Evolutionary conservation across 371 early-diverging fungal species (phyloP), one percentile per base, ranked within the genome.

Genomic region (Mortierella sp.): DNA sequence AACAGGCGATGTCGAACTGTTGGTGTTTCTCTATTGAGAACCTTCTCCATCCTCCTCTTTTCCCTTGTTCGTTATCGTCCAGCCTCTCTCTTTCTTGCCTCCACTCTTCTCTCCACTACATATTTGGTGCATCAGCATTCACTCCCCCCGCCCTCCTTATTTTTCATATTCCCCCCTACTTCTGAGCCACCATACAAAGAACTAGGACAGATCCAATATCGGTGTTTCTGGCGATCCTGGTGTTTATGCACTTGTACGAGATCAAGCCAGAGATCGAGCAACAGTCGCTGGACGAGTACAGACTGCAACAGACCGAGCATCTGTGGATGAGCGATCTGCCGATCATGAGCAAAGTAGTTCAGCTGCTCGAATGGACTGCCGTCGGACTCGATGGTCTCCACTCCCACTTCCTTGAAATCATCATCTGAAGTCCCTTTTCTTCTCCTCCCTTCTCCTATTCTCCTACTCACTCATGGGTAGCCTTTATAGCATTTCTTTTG

Each of bases 311-410:
- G 34, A n/a, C 52, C 13, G 50, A 40, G 4, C 37, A n/a, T 1
- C 39, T 45, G 22, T 50, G 47, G 68, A 50, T 68, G 44, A 16
- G 52, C 7, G 48, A 65, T 0, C 34, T 71, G 26, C 71, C 71
- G 31, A 71, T 71, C 50, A 14, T 64, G 41, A 64, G 64, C 71
- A 64, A 45, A 26, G 14, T 34, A 1, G 65, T 48, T 6, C 64
- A 71, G 26, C 16, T 64, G 48, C 39, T 71, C 22, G 71, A 71
- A 24, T 71, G 71, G 71, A 13, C 64, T 16, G 41, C 52, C 2
- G 22, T 39, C 10, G 71, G 71, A 0, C 45, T 71, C 2, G 44
- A 39, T 7, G 52, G 68, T 24, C 24, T 68, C 22, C 47, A 13
- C 50, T 47, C 34, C 31, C 50, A 47, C n/a, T 11, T 67, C 8